Evolutionary conservation across 108 stramenopile genomes (phyloP).

Genomic region (Cyclotella sp.): DNA sequence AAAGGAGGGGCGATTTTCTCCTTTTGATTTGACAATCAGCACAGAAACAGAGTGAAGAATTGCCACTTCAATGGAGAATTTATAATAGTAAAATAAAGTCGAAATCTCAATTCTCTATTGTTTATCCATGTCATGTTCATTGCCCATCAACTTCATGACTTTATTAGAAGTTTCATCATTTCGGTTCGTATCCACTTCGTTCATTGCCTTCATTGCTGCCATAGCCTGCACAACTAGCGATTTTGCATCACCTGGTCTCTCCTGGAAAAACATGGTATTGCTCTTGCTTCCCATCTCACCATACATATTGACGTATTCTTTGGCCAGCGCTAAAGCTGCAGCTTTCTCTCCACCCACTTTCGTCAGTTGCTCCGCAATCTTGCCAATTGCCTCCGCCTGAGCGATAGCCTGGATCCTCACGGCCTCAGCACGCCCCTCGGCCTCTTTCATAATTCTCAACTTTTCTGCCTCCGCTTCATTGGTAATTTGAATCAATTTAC

Average conservation of each 20-base stretch:
- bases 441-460: slow-evolving; percentile 82
- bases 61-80: no score
- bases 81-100: no score
- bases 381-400: slow-evolving; percentile 85
- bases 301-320: slow-evolving; percentile 96
- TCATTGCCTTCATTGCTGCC: slow-evolving; percentile 65
- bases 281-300: slow-evolving; percentile 94
- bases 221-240: slow-evolving; percentile 83
- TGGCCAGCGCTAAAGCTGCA: slow-evolving; percentile 90
- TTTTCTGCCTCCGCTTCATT: slow-evolving; percentile 95
- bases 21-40: no score
- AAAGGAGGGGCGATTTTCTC: no score
- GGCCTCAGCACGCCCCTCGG: slow-evolving; percentile 92
- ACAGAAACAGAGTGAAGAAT: no score
- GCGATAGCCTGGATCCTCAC: slow-evolving; percentile 85
- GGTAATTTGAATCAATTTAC: slow-evolving; percentile 86
- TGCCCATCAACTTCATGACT: not conserved
- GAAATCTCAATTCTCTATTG: no score
- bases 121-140: not conserved
- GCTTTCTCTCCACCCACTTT: slow-evolving; percentile 86
- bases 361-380: slow-evolving; percentile 69
- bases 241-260: slow-evolving; percentile 88
- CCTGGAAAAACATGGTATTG: slow-evolving; percentile 98
- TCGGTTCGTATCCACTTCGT: slow-evolving; percentile 21
- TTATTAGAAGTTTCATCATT: not conserved